A percentile compares a stretch with the other conserved stretches of the same genome.
Evolutionary conservation across 2,329 filamentous ascomycete species (phyloP).

Genomic region (Hypoxylon sp.): DNA sequence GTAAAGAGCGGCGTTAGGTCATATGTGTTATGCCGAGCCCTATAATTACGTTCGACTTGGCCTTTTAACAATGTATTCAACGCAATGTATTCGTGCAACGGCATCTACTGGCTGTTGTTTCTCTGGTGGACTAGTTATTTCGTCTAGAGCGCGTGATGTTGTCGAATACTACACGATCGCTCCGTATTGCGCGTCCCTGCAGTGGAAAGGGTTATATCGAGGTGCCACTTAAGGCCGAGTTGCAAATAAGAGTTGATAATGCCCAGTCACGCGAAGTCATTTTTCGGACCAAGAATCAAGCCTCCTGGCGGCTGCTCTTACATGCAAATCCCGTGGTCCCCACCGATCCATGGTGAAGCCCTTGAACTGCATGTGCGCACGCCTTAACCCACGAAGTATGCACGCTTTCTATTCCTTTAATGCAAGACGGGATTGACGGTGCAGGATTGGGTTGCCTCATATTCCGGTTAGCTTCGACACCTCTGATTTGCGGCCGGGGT

Average conservation of each 20-base stretch:
- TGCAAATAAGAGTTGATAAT: conserved; percentile 8
- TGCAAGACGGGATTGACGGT: conserved; percentile 27
- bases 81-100: conserved; percentile 28
- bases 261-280: conserved; percentile 18
- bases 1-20: conserved; percentile 19
- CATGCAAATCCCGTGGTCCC: conserved; percentile 23
- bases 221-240: conserved; percentile 15
- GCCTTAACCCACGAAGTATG: conserved; percentile 14
- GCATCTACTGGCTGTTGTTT: conserved; percentile 33
- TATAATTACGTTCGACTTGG: conserved; percentile 21
- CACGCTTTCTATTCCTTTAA: conserved; percentile 18
- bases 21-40: not conserved
- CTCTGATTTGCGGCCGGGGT: conserved; percentile 4
- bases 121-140: conserved; percentile 13
- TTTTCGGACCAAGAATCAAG: conserved; percentile 21
- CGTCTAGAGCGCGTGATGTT: conserved; percentile 19
- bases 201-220: conserved; percentile 15
- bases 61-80: conserved; percentile 22
- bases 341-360: conserved; percentile 28
- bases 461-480: conserved; percentile 12
- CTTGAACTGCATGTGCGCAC: conserved; percentile 22
- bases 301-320: conserved; percentile 42
- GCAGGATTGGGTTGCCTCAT: conserved; percentile 31
- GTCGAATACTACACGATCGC: conserved; percentile 10
- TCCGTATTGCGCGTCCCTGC: conserved; percentile 34